Conservation (phyloP, 208 protist genomes). For the Leishmania amazonensis region DNA sequence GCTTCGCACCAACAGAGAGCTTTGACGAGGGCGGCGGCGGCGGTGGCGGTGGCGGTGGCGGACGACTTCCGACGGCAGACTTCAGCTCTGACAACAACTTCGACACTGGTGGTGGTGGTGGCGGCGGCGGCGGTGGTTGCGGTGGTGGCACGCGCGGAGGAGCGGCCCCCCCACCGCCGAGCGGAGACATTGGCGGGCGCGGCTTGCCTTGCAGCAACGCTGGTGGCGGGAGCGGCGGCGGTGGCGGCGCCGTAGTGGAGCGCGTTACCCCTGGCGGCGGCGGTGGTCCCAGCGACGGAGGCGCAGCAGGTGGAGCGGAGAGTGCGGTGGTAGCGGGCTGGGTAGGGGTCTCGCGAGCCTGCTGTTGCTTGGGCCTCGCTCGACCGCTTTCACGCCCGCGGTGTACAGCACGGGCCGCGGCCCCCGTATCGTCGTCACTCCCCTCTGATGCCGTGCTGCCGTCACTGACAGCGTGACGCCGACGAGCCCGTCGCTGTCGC, state of each 20-base stretch:
- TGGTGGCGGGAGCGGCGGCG: slow-evolving; percentile 28
- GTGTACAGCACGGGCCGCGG: neutral
- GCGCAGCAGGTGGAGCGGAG: neutral
- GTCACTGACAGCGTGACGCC: neutral
- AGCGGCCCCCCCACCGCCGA: neutral
- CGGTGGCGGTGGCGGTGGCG: neutral
- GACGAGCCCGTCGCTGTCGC: neutral
- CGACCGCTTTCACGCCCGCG: neutral
- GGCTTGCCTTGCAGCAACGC: slow-evolving; percentile 13
- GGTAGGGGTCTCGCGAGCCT: neutral
- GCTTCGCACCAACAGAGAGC: neutral
- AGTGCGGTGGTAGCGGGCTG: neutral
- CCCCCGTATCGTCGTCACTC: neutral
- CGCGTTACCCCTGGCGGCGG: slow-evolving; percentile 36
- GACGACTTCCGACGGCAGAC: slow-evolving; percentile 7
- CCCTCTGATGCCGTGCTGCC: neutral
- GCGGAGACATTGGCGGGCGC: slow-evolving; percentile 12
- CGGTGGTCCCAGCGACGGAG: slow-evolving; percentile 5
- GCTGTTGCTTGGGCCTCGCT: neutral
- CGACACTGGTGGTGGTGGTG: slow-evolving; percentile 24
- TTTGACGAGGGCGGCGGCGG: neutral
- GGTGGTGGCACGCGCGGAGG: slow-evolving; percentile 7
- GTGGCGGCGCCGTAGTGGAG: slow-evolving; percentile 29
- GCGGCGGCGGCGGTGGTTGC: slow-evolving; percentile 26
- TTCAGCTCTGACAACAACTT: neutral